phyloP scores from a whole-genome alignment of 1,139 yeast genomes.

The Debaryomyces coudertii region DNA sequence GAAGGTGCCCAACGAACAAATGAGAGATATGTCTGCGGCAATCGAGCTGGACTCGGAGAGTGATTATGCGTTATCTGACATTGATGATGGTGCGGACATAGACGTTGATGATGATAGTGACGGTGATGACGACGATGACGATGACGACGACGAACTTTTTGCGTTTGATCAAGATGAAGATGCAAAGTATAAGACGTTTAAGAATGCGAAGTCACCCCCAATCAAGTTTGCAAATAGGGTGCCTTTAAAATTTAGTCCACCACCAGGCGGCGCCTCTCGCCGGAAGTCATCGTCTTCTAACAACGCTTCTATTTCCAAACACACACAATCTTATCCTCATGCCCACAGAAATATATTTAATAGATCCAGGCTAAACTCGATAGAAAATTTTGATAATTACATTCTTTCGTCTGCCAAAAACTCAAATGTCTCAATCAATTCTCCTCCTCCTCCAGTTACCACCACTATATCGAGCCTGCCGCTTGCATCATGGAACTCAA shows the following conservation, averaged over 20 bases:
- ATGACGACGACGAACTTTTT: slow-evolving; percentile 31
- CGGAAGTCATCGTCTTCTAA: slow-evolving; percentile 31
- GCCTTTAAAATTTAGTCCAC: slow-evolving; percentile 47
- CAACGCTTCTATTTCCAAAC: slow-evolving; percentile 21
- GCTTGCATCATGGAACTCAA: slow-evolving; percentile 29
- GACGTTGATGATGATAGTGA: slow-evolving; percentile 14
- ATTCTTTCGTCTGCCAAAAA: slow-evolving; percentile 44
- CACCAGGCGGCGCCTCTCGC: slow-evolving; percentile 33
- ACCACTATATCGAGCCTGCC: slow-evolving; percentile 28
- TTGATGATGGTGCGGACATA: slow-evolving; percentile 18
- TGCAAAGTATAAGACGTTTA: slow-evolving; percentile 17
- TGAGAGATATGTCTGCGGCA: slow-evolving; percentile 27
- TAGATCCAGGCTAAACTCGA: slow-evolving; percentile 46
- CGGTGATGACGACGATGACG: slow-evolving; percentile 13
- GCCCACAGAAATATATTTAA: slow-evolving; percentile 35
- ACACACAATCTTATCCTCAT: slow-evolving; percentile 19
- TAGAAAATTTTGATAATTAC: slow-evolving; percentile 49
- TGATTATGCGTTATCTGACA: slow-evolving; percentile 42
- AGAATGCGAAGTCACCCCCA: slow-evolving; percentile 34
- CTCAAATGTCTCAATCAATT: slow-evolving; percentile 39
- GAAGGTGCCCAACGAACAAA: slow-evolving; percentile 44
- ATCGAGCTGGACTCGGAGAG: slow-evolving; percentile 51
- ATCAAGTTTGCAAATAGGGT: slow-evolving; percentile 50
- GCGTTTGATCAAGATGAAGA: slow-evolving; percentile 48
- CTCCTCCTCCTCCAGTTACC: slow-evolving; percentile 40